These are phyloP conservation scores for Vicia sativa DNA, from an alignment of 306 rosid species.

Conservation along the genomic window DNA sequence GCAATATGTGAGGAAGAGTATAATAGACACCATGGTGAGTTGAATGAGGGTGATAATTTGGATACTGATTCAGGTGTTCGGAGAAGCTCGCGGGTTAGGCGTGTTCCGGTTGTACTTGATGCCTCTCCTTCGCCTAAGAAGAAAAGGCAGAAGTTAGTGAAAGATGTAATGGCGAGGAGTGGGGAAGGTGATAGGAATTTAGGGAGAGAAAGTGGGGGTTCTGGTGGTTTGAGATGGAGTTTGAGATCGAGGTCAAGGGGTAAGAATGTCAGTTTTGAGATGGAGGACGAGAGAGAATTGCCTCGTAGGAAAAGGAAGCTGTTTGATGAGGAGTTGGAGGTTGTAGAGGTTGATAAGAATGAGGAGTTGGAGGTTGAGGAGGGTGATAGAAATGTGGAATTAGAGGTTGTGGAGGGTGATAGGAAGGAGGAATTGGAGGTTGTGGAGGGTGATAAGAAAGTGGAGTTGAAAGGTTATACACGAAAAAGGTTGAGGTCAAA, in stretches of 20 bases:
- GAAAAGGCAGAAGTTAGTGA: slow-evolving; percentile 57
- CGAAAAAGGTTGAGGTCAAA: slow-evolving; percentile 60
- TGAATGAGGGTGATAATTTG: slow-evolving; percentile 51
- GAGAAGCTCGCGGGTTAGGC: slow-evolving; percentile 79
- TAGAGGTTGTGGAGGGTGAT: not conserved
- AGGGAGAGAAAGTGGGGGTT: slow-evolving; percentile 34
- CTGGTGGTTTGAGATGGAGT: slow-evolving; percentile 51
- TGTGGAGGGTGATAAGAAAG: slow-evolving; percentile 36
- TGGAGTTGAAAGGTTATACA: slow-evolving; percentile 50
- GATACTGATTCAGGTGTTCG: slow-evolving; percentile 55
- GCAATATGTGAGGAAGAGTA: slow-evolving; percentile 86
- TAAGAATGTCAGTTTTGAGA: slow-evolving; percentile 43
- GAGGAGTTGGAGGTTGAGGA: slow-evolving; percentile 43
- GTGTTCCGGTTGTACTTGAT: slow-evolving; percentile 82
- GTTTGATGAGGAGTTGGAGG: slow-evolving; percentile 48
- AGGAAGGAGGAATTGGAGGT: not conserved
- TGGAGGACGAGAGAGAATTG: slow-evolving; percentile 40
- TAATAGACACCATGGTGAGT: slow-evolving; percentile 64
- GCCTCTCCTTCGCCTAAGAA: slow-evolving; percentile 69
- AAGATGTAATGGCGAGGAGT: slow-evolving; percentile 40
- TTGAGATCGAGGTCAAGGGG: slow-evolving; percentile 71
- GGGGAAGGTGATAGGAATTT: slow-evolving; percentile 41
- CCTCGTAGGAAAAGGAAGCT: slow-evolving; percentile 65
- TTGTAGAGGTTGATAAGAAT: slow-evolving; percentile 28
- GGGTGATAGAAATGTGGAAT: not conserved